phyloP scores from a whole-genome alignment of 2,329 filamentous ascomycete genomes.

The Xylariaceae sp. region DNA sequence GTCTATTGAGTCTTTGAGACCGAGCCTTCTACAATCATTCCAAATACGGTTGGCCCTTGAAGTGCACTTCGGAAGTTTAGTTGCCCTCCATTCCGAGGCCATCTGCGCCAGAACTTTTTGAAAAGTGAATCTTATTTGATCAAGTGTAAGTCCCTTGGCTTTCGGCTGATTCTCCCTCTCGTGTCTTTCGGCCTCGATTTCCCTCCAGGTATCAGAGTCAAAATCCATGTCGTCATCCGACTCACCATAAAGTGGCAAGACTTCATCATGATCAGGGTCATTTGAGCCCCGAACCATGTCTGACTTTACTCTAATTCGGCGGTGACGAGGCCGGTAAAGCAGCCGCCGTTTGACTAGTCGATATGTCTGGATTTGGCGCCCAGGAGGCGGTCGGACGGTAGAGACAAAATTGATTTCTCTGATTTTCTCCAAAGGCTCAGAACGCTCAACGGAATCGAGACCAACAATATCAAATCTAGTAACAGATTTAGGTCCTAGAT shows the following conservation, averaged over 20 bases:
- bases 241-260: conserved; percentile 49
- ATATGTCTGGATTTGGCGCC: conserved; percentile 25
- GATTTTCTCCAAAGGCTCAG: conserved; percentile 1
- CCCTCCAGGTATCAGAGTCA: conserved; percentile 54
- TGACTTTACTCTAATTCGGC: conserved; percentile 16
- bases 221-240: conserved; percentile 47
- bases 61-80: conserved; percentile 50
- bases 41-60: conserved; percentile 57
- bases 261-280: conserved; percentile 34
- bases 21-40: conserved; percentile 46
- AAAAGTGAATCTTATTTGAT: conserved; percentile 49
- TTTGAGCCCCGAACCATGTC: conserved; percentile 27
- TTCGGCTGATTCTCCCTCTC: conserved; percentile 23
- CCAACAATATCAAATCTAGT: conserved; percentile 26
- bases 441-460: neutral
- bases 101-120: conserved; percentile 47
- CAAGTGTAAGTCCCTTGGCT: conserved; percentile 32
- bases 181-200: conserved; percentile 53
- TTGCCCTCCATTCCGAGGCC: conserved; percentile 51
- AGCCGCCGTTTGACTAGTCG: conserved; percentile 24
- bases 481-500: conserved; percentile 26
- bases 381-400: conserved; percentile 10
- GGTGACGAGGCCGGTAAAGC: conserved; percentile 6
- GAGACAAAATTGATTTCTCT: conserved; percentile 16
- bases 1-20: conserved; percentile 38